phyloP scores from a whole-genome alignment of 257 asterid species.

The Penstemon eatonii region DNA sequence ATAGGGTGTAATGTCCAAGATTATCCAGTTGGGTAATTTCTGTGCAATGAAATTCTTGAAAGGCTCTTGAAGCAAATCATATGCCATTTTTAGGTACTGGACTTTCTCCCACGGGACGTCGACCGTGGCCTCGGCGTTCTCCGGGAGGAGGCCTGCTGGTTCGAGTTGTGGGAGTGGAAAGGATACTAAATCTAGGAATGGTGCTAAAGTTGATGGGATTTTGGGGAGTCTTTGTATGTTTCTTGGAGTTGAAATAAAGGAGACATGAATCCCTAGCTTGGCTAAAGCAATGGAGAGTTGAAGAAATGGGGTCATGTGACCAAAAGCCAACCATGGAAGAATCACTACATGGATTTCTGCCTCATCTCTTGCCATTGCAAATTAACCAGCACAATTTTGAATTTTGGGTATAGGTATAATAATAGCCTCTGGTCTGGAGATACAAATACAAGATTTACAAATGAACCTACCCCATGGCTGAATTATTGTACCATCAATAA shows the following conservation, averaged over 20 bases:
- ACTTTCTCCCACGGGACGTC: conserved; percentile 30
- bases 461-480: no score
- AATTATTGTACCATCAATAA: no score
- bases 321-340: conserved; percentile 49
- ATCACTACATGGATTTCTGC: conserved; percentile 34
- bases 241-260: conserved; percentile 31
- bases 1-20: conserved; percentile 20
- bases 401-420: no score
- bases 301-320: conserved; percentile 39
- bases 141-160: conserved; percentile 28
- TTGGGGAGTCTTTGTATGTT: conserved; percentile 35
- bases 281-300: conserved; percentile 45
- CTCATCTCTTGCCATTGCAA: not conserved
- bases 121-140: conserved; percentile 33
- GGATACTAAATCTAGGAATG: not conserved
- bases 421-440: no score
- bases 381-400: no score
- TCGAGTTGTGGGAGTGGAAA: conserved; percentile 27
- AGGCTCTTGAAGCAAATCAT: conserved; percentile 27
- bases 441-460: no score
- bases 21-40: conserved; percentile 20
- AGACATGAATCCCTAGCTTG: conserved; percentile 32
- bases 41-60: conserved; percentile 7
- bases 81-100: conserved; percentile 22
- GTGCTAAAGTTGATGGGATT: conserved; percentile 20